These are phyloP conservation scores for Glebionis coronaria DNA, from an alignment of 129 eudicot genomes.

Conservation along the genomic window DNA sequence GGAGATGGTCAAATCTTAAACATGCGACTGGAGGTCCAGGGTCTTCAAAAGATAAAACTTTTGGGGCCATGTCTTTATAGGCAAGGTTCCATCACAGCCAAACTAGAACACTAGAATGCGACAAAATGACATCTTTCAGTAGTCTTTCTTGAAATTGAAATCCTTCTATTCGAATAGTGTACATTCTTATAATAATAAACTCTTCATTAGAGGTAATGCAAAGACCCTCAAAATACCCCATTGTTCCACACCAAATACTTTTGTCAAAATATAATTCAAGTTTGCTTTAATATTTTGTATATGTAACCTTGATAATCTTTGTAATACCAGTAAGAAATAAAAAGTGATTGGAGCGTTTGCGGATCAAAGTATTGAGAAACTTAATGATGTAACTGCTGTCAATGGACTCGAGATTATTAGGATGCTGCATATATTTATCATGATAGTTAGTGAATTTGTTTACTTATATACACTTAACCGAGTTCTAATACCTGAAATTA, in stretches of 20 bases:
- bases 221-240: constrained; percentile 57
- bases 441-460: no score
- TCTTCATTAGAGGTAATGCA: constrained; percentile 42
- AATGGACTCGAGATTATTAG: no score
- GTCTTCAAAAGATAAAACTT: constrained; percentile 43
- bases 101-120: constrained; percentile 34
- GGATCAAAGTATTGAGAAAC: constrained; percentile 94
- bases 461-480: no score
- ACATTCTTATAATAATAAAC: constrained; percentile 19
- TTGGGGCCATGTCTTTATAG: constrained; percentile 50
- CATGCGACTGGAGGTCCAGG: no score
- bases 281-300: constrained; percentile 1
- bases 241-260: constrained; percentile 33
- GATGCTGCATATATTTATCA: no score
- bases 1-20: no score
- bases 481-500: no score
- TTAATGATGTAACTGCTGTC: constrained; percentile 85
- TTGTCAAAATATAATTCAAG: neutral
- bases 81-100: constrained; percentile 44
- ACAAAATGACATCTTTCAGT: constrained; percentile 9
- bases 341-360: constrained; percentile 58
- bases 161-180: neutral
- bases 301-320: neutral
- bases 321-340: constrained; percentile 70
- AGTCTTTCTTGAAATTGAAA: neutral